Conservation (phyloP, 2,329 filamentous ascomycete species). For the Aspergillus nomiae region DNA sequence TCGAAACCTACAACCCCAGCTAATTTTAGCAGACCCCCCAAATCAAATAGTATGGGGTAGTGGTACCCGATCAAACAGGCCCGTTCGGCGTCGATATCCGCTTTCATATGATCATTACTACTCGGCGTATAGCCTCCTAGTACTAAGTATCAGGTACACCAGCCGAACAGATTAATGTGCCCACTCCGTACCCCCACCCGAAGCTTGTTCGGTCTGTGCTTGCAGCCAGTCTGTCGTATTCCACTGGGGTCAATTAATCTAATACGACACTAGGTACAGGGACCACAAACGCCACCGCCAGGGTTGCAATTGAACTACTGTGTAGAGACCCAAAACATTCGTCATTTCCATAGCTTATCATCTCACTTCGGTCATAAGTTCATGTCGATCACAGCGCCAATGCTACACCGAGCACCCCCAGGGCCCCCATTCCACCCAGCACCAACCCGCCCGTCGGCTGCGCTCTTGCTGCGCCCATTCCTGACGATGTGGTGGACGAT, state of each 20-base stretch:
- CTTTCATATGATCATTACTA: neutral
- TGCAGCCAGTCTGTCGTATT: neutral
- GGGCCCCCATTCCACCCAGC: conserved; percentile 22
- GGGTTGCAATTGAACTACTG: neutral
- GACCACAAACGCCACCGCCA: neutral
- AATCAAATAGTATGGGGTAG: neutral
- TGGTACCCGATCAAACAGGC: neutral
- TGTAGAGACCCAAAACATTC: neutral
- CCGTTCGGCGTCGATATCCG: neutral
- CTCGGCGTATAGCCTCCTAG: too few species aligned
- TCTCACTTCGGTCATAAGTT: neutral
- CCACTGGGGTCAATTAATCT: neutral
- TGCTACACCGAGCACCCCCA: conserved; percentile 26
- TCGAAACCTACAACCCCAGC: neutral
- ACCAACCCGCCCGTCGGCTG: conserved; percentile 21
- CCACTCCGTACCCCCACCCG: neutral
- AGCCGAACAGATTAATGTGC: neutral
- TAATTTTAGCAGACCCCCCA: neutral
- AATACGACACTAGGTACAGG: neutral
- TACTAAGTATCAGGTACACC: too few species aligned
- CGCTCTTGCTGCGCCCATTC: conserved; percentile 16
- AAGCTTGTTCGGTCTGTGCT: conserved; percentile 1
- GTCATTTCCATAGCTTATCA: neutral
- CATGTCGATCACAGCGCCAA: conserved; percentile 22
- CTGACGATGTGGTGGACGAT: conserved; percentile 16